Evolutionary conservation across 805 yeast genomes (phyloP), one percentile per base, ranked within the genome.

Genomic region (Wickerhamomyces sydowiorum): DNA sequence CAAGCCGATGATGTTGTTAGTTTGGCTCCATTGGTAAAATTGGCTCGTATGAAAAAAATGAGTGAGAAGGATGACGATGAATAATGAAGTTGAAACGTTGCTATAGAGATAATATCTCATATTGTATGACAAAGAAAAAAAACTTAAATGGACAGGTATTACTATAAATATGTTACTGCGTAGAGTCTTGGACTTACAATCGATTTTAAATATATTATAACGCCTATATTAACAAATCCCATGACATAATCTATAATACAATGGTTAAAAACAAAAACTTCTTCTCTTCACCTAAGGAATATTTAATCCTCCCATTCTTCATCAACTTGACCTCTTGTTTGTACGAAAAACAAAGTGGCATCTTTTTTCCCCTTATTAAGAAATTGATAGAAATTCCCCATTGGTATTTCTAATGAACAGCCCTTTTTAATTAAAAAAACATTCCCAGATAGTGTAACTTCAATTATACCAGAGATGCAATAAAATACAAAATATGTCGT

Each of bases 381-480:
- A 48, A 89, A 72, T 15, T 83, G 76, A 60, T 86, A 88, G 34
- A 73, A 70, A 56, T 85, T 86, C 5, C 82, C 83, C 65, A 83
- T 75, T 1, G 96, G 96, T 6, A 90, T 72, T 53, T 84, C 86
- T 53, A 89, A 82, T 5, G 91, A 76, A 40, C 95, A 83, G 1
- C 96, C 96, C 42, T 72, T 66, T 1, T 76, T 70, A 7, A 81
- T 83, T 4, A 78, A 62, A 57, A 89, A 86, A 19, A 66, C 69
- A 18, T 69, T 71, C 6, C 75, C 76, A 17, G 77, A 73, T 4
- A 89, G 49, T 1, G 79, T 75, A 3, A 86, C 90, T 52, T 86
- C 86, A 8, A 86, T 57, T 3, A 73, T 51, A 0, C 97, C 97
- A 31, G 71, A 66, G 5, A 84, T 72, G 34, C 89, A 88, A 56